Evolutionary conservation across 169 alveolate genomes (phyloP), one percentile per base, ranked within the genome.

Genomic region (Plasmodium fragile): DNA sequence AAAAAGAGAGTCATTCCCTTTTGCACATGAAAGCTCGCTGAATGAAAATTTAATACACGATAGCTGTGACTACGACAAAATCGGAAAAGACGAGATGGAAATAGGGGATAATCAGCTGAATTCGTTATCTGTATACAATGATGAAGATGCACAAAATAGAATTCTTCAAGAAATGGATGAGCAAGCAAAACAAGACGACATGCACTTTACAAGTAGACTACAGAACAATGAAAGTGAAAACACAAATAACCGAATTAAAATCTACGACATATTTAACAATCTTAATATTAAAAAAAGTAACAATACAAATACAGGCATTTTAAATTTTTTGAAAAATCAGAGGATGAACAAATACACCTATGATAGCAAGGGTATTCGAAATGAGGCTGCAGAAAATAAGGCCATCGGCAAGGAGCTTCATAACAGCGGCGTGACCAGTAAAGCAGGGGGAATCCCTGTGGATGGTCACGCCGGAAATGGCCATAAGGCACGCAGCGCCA

Each of bases 281-380:
- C 30, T 52, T 8, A 73, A 73, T 53, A 43, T 34, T 52, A 85
- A 85, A 39, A 85, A 85, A 30, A 75, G 82, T 53, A 85, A 73
- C 49, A 73, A 49, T 36, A 34, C 70, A 39, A 85, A 85, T 85
- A 52, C 25, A 18, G 93, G 93, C n/a, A 85, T 85, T 73, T 34
- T 85, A 34, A 85, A 52, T 25, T 85, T 85, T 85, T 69, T 85
- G 80, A 77, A 45, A 85, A 85, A 85, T 85, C 45, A 85, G 65
- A 85, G 72, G 69, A 73, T 18, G 41, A 32, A 85, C 52, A 85
- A 73, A 18, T 85, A 85, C 65, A 11, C 83, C 25, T 85, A 75
- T 75, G 93, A 85, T 39, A 85, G 70, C 52, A 85, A 85, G 71
- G 93, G 93, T 11, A 34, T 85, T n/a, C 77, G 65, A 85, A 73